A percentile compares a stretch with the other conserved stretches of the same genome.
Evolutionary conservation across 768 basidiomycete genomes (phyloP).

Genomic region (Amanita polypyramis): DNA sequence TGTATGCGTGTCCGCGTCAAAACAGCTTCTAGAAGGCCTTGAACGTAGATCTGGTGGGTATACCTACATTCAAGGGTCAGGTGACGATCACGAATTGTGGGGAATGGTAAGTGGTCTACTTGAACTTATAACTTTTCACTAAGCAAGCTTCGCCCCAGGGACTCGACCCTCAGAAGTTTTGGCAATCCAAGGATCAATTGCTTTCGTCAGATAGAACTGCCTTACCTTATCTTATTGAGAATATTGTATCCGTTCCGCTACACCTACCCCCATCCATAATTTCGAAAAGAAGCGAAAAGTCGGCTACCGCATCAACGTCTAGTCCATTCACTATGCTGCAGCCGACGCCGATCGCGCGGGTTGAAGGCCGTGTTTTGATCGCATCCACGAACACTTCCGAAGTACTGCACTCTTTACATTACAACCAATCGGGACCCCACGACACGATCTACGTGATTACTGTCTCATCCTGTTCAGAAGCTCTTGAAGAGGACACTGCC

Average conservation of each 20-base stretch:
- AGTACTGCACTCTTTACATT: not conserved
- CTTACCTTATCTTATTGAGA: not conserved
- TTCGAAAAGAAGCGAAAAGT: not conserved
- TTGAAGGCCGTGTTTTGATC: not conserved
- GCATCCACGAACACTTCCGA: not conserved
- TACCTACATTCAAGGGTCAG: slow-evolving; percentile 86
- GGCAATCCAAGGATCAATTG: slow-evolving; percentile 43
- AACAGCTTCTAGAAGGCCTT: slow-evolving; percentile 46
- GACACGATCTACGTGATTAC: not conserved
- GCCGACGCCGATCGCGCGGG: not conserved
- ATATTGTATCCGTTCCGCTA: not conserved
- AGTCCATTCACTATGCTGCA: not conserved
- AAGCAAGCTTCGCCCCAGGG: slow-evolving; percentile 35
- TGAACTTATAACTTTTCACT: not conserved
- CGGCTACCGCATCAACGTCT: not conserved
- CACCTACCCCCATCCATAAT: not conserved
- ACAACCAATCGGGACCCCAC: not conserved
- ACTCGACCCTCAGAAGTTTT: slow-evolving; percentile 64
- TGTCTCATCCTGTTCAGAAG: not conserved
- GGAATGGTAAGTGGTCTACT: slow-evolving; percentile 40
- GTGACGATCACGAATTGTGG: slow-evolving; percentile 94
- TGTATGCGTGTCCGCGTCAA: slow-evolving; percentile 44
- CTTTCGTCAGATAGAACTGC: slow-evolving; percentile 17
- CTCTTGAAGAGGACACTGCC: no score
- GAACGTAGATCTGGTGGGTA: slow-evolving; percentile 63